phyloP scores from a whole-genome alignment of 192 early-diverging fungal genomes.

The Cetraspora pellucida region DNA sequence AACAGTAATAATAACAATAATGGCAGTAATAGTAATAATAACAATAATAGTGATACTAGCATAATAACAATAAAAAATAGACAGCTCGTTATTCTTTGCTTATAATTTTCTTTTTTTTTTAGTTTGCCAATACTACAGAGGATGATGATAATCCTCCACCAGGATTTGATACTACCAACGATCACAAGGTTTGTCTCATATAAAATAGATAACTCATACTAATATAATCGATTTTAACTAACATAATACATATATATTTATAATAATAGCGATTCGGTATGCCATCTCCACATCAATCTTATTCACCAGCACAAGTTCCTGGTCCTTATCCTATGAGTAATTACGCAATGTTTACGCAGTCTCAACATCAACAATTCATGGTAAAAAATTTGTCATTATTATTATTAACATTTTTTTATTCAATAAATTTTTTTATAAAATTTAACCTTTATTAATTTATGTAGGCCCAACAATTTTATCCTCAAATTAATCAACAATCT shows the following conservation, averaged over 20 bases:
- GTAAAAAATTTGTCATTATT: background rate
- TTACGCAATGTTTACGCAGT: background rate
- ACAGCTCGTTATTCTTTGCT: no score
- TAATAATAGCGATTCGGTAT: background rate
- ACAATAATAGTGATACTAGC: no score
- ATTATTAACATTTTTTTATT: background rate
- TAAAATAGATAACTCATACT: no score
- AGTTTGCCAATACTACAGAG: conserved; percentile 31
- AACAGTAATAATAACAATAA: no score
- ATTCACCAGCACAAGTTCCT: background rate
- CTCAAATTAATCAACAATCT: conserved; percentile 20
- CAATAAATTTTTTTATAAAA: background rate
- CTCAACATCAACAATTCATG: conserved; percentile 24
- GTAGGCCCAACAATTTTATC: conserved; percentile 30
- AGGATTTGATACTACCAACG: conserved; percentile 22
- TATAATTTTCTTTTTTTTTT: no score
- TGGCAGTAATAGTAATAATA: no score
- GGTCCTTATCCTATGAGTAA: conserved; percentile 19
- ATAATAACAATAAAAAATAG: no score
- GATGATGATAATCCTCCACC: conserved; percentile 31
- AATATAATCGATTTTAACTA: no score
- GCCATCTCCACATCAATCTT: background rate
- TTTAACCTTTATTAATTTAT: background rate
- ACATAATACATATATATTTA: background rate
- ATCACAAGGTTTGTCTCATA: conserved; percentile 1